phyloP scores from a whole-genome alignment of 345 rosid genomes.

The Melaleuca quinquenervia region DNA sequence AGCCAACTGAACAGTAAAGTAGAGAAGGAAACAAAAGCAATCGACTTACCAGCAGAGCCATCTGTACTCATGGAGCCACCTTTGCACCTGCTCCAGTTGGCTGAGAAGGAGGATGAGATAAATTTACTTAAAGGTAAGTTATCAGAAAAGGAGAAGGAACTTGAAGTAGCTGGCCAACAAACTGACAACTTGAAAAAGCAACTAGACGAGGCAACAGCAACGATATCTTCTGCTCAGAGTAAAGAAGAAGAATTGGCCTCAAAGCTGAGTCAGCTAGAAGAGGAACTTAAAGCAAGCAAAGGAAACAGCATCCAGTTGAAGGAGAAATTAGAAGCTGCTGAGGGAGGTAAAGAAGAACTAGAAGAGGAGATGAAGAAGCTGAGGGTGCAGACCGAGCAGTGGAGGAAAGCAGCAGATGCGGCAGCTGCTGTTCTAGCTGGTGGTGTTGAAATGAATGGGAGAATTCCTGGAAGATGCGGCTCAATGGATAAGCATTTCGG shows the following conservation, averaged over 20 bases:
- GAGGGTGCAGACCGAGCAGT: conserved; percentile 84
- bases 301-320: conserved; percentile 26
- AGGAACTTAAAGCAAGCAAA: conserved; percentile 57
- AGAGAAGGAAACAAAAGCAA: conserved; percentile 11
- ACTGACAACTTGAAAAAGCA: conserved; percentile 49
- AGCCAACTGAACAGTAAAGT: neutral
- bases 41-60: conserved; percentile 6
- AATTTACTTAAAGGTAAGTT: conserved; percentile 38
- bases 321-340: conserved; percentile 40
- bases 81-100: conserved; percentile 19
- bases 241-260: conserved; percentile 38
- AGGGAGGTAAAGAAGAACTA: conserved; percentile 44
- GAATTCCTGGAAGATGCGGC: conserved; percentile 48
- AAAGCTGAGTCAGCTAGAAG: conserved; percentile 29
- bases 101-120: conserved; percentile 44
- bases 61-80: conserved; percentile 15
- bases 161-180: conserved; percentile 26
- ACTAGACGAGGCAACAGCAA: conserved; percentile 28
- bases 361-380: conserved; percentile 82
- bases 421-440: conserved; percentile 86
- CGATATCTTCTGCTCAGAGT: conserved; percentile 21
- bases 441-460: conserved; percentile 46
- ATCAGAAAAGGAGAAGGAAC: conserved; percentile 50
- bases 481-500: conserved; percentile 68
- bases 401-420: conserved; percentile 95